phyloP scores from a whole-genome alignment of 2,329 filamentous ascomycete species.

The Microdochium trichocladiopsis region DNA sequence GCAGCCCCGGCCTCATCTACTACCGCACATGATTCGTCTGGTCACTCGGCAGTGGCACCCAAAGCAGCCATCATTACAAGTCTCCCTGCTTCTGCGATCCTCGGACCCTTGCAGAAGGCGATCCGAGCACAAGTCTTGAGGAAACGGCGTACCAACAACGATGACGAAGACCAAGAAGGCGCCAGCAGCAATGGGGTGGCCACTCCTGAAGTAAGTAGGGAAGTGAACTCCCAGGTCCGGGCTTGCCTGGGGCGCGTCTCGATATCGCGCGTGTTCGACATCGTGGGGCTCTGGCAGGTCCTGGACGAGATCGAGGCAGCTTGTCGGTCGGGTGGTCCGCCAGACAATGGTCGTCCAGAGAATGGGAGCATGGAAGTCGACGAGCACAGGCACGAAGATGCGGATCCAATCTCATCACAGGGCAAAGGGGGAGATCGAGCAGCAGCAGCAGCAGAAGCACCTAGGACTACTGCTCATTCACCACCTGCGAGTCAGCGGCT shows the following conservation, averaged over 20 bases:
- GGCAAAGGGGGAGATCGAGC: too few relatives aligned
- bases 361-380: neutral
- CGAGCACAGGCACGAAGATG: too few relatives aligned
- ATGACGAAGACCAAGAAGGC: too few relatives aligned
- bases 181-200: too few relatives aligned
- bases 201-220: neutral
- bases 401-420: too few relatives aligned
- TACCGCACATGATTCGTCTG: neutral
- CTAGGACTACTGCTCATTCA: too few relatives aligned
- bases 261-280: conserved; percentile 50
- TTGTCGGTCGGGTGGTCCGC: neutral
- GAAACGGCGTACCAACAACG: neutral
- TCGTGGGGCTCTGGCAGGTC: conserved; percentile 51
- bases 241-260: conserved; percentile 40
- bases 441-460: too few relatives aligned
- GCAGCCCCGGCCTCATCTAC: too few relatives aligned
- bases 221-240: conserved; percentile 16
- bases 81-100: conserved; percentile 29
- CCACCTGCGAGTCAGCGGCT: conserved; percentile 1
- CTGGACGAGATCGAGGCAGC: conserved; percentile 38
- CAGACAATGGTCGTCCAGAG: too few relatives aligned
- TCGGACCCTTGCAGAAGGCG: conserved; percentile 32
- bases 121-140: conserved; percentile 26
- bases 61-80: conserved; percentile 41
- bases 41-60: conserved; percentile 1